Base-by-base conservation (phyloP, 2,329 filamentous ascomycete genomes). In the Ambrosiella cleistominuta region DNA sequence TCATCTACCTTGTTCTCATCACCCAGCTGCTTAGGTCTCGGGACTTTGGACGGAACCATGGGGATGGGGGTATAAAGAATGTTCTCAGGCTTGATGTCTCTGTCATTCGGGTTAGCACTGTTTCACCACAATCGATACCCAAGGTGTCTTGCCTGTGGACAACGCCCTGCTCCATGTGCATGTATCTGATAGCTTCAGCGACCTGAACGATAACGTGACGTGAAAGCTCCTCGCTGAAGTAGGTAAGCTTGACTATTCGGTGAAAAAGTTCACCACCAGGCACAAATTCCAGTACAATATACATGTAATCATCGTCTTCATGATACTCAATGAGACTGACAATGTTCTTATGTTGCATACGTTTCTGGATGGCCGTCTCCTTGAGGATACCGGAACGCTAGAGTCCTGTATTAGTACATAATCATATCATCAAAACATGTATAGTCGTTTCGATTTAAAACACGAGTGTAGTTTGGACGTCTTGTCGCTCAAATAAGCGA, bases 21-120 rank as follows among this genome's bases (percentile, higher is more conserved):
- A 36, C 93, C 93, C 1, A 89, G 83, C 59, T 84, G 82, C 67
- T 78, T 85, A 1, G 88, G 88, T 70, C 88, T 88, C 1, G 88
- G 88, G 57, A 82, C 75, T 67, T 83, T 91, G 5, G 86, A 84
- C 0, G 90, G 87, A 17, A 94, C 71, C 62, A 93, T 83, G 0
- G 88, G 85, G 60, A 83, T 86, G 3, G 90, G 91, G 64, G 88
- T 87, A 71, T 96, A 98, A 2, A 98, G 75, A 58, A 98, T 82
- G 66, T 98, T 98, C 71, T 98, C 93, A 0, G 93, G 93, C 71
- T 98, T 98, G 72, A 98, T 98, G 68, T 96, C 90, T 70, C 89
- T 96, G 66, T 59, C 49, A 38, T 38, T 57, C 4, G 38, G 11
- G 27, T 27, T 40, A 53, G 49, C 19, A 13, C n/a, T 36, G 19